Percentiles rank a stretch among this genome's conserved stretches.
Evolutionary conservation across 345 rosid genomes (phyloP).

Genomic region (Gossypium ekmanianum): DNA sequence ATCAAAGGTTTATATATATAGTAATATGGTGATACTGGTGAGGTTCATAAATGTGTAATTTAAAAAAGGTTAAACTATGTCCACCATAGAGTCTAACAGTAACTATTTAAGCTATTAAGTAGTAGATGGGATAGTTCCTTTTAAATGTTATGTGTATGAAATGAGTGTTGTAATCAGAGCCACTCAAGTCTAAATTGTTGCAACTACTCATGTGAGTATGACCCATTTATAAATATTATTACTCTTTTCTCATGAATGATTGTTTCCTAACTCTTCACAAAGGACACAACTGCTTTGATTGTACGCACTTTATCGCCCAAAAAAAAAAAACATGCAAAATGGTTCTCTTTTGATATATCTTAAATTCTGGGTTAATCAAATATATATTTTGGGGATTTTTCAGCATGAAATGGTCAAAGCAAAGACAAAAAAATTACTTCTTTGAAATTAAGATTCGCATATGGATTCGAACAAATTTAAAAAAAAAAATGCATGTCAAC

Average conservation of each 20-base stretch:
- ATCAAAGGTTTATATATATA: too few relatives aligned
- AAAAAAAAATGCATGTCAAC: constrained; percentile 28
- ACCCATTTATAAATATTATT: background rate
- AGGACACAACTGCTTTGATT: background rate
- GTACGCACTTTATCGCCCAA: background rate
- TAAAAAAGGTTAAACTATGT: background rate
- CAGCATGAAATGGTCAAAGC: background rate
- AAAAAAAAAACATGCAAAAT: background rate
- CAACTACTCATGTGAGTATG: constrained; percentile 11
- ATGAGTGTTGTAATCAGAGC: background rate
- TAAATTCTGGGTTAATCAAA: background rate
- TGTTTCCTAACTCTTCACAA: background rate
- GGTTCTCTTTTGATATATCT: background rate
- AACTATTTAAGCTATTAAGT: background rate
- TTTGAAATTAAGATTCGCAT: too few relatives aligned
- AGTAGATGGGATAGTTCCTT: background rate
- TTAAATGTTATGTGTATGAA: background rate
- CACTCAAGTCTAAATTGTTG: constrained; percentile 3
- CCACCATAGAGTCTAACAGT: background rate
- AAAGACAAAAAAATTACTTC: too few relatives aligned
- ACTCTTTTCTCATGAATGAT: background rate
- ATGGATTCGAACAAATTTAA: too few relatives aligned
- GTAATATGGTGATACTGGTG: too few relatives aligned
- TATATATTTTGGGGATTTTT: constrained; percentile 14
- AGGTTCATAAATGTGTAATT: too few relatives aligned